phyloP scores from a whole-genome alignment of 2,329 filamentous ascomycete genomes.

The Trichoderma sp. region DNA sequence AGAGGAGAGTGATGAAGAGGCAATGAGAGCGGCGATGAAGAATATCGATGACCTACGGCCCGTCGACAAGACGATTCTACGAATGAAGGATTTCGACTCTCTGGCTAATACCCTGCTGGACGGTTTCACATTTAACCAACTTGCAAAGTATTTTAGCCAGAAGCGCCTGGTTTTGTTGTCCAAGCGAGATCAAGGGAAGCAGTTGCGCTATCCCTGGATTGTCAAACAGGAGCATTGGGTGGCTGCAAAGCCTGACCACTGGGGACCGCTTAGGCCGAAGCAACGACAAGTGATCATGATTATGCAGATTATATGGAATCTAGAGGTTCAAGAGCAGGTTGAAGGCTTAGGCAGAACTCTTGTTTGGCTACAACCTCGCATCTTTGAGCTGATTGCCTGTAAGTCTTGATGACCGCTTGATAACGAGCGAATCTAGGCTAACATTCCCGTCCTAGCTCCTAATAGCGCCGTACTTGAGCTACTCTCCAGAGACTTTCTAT shows the following conservation, averaged over 20 bases:
- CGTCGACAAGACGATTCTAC: slow-evolving; percentile 37
- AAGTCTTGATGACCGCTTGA: slow-evolving; percentile 27
- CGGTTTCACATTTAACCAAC: slow-evolving; percentile 49
- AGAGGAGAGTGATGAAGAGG: slow-evolving; percentile 27
- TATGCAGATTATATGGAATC: slow-evolving; percentile 49
- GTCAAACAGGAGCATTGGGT: slow-evolving; percentile 42
- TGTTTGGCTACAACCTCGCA: slow-evolving; percentile 39
- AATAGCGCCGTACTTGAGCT: slow-evolving; percentile 18
- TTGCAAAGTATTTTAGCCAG: slow-evolving; percentile 42
- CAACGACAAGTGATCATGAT: slow-evolving; percentile 42
- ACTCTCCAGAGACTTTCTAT: slow-evolving; percentile 31
- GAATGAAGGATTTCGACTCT: slow-evolving; percentile 41
- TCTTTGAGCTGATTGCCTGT: slow-evolving; percentile 49
- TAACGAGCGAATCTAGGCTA: background rate
- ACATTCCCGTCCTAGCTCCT: background rate
- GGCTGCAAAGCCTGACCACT: slow-evolving; percentile 30
- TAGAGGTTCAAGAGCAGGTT: slow-evolving; percentile 47
- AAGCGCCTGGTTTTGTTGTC: background rate
- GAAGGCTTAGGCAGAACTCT: slow-evolving; percentile 42
- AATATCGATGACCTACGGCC: slow-evolving; percentile 53
- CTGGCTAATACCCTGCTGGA: slow-evolving; percentile 39
- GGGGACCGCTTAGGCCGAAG: slow-evolving; percentile 36
- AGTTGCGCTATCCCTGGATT: slow-evolving; percentile 43
- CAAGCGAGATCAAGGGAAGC: background rate
- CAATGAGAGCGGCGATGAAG: slow-evolving; percentile 37